Evolutionary conservation across 179 eudicot species (phyloP), one percentile per base, ranked within the genome.

Genomic region (Silene vulgaris): DNA sequence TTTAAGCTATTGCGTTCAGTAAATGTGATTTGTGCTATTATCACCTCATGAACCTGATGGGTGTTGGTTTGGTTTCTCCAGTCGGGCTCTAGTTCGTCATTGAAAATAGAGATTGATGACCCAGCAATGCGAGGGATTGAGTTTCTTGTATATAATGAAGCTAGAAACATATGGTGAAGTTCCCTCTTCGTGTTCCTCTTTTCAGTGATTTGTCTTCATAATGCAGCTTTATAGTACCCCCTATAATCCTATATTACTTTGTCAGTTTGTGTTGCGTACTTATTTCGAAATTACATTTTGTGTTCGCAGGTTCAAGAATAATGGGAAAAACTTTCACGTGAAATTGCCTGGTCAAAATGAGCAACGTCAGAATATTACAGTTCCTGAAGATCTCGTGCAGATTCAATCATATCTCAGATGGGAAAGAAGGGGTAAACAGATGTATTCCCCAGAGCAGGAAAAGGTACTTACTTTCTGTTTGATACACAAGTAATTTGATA

Each of bases 371-470:
- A 79, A 84, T 75, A 71, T 86, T 74, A 81, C 91, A 65, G 87
- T 96, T 80, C 99, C 99, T 50, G 99, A 96, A 80, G 99, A 96
- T 82, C 98, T 96, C 82, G 99, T 96, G 45, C 98, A 92, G 84
- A 43, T 88, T 78, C 98, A 93, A 81, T 90, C 98, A 59, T 93
- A 89, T 83, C 76, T 87, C 56, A 84, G 97, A 76, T 93, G 98
- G 98, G 98, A 93, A 86, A 90, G 96, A 82, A 89, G 83, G 83
- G 98, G 98, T 73, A 93, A 93, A 86, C 98, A 90, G 80, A 89
- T 68, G 75, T 93, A 93, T 77, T 85, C 85, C 37, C 96, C 96
- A 73, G 90, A 93, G 77, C 79, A 89, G 81, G 94, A 93, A 81
- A 90, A 92, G 92, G 98, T 80, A 75, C 71, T 85, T 74, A 43